phyloP scores from a whole-genome alignment of 2,329 filamentous ascomycete species.

The Helminthosporium solani region DNA sequence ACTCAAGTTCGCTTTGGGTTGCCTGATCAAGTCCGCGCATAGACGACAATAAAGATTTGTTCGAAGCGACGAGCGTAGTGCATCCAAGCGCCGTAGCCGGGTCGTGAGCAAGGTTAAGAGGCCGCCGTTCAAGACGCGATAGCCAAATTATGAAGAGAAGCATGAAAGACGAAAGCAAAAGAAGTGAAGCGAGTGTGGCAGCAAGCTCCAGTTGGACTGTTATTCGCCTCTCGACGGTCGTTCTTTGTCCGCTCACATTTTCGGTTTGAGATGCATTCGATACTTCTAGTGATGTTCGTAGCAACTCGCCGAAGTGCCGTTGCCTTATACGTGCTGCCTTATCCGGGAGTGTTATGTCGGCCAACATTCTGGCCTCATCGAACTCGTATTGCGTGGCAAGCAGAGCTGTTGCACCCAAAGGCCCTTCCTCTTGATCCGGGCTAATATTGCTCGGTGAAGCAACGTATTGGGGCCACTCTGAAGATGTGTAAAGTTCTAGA shows the following conservation, averaged over 20 bases:
- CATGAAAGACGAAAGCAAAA: constrained; percentile 10
- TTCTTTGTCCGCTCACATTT: constrained; percentile 3
- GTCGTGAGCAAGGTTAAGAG: constrained; percentile 11
- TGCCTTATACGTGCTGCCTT: constrained; percentile 10
- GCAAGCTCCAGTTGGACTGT: constrained; percentile 16
- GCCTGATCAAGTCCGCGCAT: constrained; percentile 4
- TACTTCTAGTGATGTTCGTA: constrained; percentile 10
- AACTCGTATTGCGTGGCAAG: constrained; percentile 10
- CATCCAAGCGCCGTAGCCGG: constrained; percentile 11
- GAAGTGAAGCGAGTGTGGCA: constrained; percentile 12
- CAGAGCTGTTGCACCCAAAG: constrained; percentile 7
- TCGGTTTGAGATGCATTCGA: not conserved
- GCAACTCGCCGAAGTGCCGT: constrained; percentile 19
- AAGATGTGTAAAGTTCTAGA: constrained; percentile 5
- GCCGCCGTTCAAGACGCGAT: constrained; percentile 6
- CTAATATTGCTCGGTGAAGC: not conserved
- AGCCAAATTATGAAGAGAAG: constrained; percentile 7
- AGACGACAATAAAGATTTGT: constrained; percentile 3
- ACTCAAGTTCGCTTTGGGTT: constrained; percentile 2
- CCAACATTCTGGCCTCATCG: not conserved
- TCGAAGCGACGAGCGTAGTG: constrained; percentile 5
- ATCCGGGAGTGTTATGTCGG: not conserved
- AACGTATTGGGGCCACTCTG: constrained; percentile 9
- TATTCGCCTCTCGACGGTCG: constrained; percentile 11
- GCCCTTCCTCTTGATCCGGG: not conserved